Evolutionary conservation across 1,284 basidiomycete genomes (phyloP), one percentile per base, ranked within the genome.

Genomic region (Heterobasidion parviporum): DNA sequence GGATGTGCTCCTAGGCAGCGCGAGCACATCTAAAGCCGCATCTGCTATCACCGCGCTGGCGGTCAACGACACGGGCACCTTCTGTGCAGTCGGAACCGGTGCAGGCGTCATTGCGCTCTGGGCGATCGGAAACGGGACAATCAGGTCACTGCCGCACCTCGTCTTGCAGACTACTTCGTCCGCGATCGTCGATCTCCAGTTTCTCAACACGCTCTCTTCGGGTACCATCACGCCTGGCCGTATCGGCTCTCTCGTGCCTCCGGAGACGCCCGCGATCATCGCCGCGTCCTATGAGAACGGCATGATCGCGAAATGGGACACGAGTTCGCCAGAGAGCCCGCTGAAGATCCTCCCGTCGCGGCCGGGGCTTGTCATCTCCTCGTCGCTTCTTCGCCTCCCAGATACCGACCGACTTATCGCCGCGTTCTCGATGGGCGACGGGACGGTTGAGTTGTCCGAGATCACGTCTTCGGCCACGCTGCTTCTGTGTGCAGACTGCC

Each of bases 21-120:
- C 80, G 5, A 77, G 77, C 57, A 75, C 75, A 0, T 80, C 79
- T 1, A 74, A 70, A 26, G 65, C 74, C 9, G 67, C 72, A 4
- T 76, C 75, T 9, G 74, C 77, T 4, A 60, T 88, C 46, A 87
- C 82, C 1, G 75, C 77, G 15, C 68, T 91, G 8, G 76, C 83
- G 2, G 70, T 90, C 5, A 79, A 83, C 58, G 74, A 77, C 38
- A 65, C 63, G 12, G 86, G 86, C 2, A 66, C 73, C 14, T 75
- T 77, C 59, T 82, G 82, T 57, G 86, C 84, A 2, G 79, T 83
- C 18, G 85, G 85, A 3, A 85, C 83, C 16, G 74, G 77, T n/a
- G 73, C 75, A 2, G 88, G 88, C 1, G 65, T 74, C 3, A 75
- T 88, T 53, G 77, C 75, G 16, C 68, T 83, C 7, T 89, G 81